Percentiles rank a stretch among this genome's conserved stretches.
Conservation (phyloP, 2,329 filamentous ascomycete species). For the Paracoccidioides brasiliensis region DNA sequence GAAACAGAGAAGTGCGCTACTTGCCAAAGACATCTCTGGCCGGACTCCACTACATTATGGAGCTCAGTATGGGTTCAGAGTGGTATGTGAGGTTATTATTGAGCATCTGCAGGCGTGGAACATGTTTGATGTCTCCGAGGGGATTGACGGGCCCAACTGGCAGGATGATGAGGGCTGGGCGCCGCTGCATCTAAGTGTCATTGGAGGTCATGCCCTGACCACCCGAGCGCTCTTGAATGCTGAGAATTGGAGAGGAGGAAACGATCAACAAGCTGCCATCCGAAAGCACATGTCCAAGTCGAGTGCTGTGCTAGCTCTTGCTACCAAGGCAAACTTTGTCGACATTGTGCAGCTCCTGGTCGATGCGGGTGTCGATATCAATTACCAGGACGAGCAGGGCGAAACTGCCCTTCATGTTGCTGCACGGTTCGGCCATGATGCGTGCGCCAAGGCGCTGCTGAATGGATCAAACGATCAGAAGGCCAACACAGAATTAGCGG, state of each 20-base stretch:
- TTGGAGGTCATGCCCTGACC: constrained; percentile 77
- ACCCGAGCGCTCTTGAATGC: constrained; percentile 68
- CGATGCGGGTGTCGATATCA: constrained; percentile 80
- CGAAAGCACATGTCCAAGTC: constrained; percentile 65
- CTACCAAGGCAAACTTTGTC: constrained; percentile 75
- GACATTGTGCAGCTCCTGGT: constrained; percentile 78
- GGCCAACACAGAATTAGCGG: constrained; percentile 60
- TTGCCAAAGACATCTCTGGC: constrained; percentile 18
- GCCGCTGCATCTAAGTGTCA: constrained; percentile 81
- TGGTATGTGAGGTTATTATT: constrained; percentile 80
- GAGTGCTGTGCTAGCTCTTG: constrained; percentile 74
- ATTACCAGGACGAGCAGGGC: constrained; percentile 79
- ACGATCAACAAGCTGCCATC: constrained; percentile 45
- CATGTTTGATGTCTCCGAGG: constrained; percentile 69
- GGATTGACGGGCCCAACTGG: constrained; percentile 79
- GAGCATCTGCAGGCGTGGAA: constrained; percentile 79
- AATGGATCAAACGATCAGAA: constrained; percentile 57
- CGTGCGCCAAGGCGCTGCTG: constrained; percentile 67
- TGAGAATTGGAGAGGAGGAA: constrained; percentile 60
- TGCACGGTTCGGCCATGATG: constrained; percentile 70
- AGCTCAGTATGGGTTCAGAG: constrained; percentile 84
- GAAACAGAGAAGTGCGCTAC: constrained; percentile 53
- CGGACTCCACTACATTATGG: constrained; percentile 25
- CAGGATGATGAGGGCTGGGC: constrained; percentile 87
- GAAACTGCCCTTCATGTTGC: constrained; percentile 89